Percentiles rank a stretch among this genome's conserved stretches.
phyloP scores from a whole-genome alignment of 73 alveolate genomes.

The Paramecium sexaurelia region DNA sequence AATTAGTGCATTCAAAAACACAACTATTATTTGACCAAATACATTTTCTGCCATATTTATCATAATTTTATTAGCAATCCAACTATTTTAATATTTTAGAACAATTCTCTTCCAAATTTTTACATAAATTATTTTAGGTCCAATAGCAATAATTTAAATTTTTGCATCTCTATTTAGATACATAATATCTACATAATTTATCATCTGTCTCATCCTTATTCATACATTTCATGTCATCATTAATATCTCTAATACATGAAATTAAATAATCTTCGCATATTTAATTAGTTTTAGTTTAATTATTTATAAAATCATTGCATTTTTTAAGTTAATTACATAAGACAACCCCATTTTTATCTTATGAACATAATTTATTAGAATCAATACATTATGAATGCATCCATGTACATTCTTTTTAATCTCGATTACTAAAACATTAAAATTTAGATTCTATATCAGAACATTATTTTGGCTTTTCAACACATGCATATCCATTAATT shows the following conservation, averaged over 20 bases:
- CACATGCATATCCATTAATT: background rate
- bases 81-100: background rate
- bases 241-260: background rate
- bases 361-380: too few species aligned
- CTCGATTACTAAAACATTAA: background rate
- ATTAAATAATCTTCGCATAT: background rate
- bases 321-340: background rate
- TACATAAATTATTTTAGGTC: background rate
- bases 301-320: background rate
- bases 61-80: background rate
- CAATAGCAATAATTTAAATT: background rate
- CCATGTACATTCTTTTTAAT: background rate
- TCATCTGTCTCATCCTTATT: background rate
- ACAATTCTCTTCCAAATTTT: background rate
- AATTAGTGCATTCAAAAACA: background rate
- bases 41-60: background rate
- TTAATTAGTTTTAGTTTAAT: background rate
- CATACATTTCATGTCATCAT: background rate
- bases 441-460: background rate
- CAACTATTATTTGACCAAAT: background rate
- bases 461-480: background rate
- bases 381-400: background rate
- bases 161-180: background rate
- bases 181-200: background rate
- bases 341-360: background rate